Percentiles rank a stretch among this genome's conserved stretches.
phyloP scores from a whole-genome alignment of 441 rosid genomes.

The Erodium texanum region DNA sequence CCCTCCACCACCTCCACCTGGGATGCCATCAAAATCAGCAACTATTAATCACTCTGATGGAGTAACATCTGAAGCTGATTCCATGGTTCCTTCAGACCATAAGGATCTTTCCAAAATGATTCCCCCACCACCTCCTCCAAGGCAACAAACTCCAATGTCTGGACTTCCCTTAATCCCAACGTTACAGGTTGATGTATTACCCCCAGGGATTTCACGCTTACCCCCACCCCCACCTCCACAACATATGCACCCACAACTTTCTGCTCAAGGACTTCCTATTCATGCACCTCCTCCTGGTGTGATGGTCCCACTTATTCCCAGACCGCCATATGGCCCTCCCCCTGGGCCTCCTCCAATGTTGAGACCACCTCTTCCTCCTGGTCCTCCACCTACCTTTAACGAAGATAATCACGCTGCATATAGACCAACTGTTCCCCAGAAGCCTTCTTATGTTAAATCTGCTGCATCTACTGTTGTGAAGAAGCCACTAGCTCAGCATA shows the following conservation, averaged over 20 bases:
- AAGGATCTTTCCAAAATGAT: conserved; percentile 42
- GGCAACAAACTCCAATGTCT: conserved; percentile 44
- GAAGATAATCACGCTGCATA: conserved; percentile 39
- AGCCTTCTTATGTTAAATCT: conserved; percentile 87
- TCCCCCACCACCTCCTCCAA: conserved; percentile 74
- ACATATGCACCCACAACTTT: conserved; percentile 39
- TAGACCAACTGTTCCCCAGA: conserved; percentile 53
- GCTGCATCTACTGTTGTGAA: conserved; percentile 96
- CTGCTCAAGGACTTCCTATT: conserved; percentile 44
- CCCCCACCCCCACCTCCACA: conserved; percentile 57
- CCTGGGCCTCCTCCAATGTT: conserved; percentile 80
- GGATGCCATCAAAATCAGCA: conserved; percentile 36
- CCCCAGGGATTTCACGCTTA: conserved; percentile 59
- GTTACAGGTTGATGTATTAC: conserved; percentile 48
- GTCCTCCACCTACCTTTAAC: conserved; percentile 61
- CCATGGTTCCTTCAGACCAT: conserved; percentile 29
- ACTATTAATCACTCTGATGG: conserved; percentile 43
- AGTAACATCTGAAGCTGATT: conserved; percentile 35
- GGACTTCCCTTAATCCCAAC: conserved; percentile 39
- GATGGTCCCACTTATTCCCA: conserved; percentile 55
- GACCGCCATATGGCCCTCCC: conserved; percentile 82
- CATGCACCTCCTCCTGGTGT: conserved; percentile 52
- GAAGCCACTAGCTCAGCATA: conserved; percentile 92
- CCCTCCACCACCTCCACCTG: conserved; percentile 61
- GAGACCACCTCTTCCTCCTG: conserved; percentile 95